A percentile compares a stretch with the other conserved stretches of the same genome.
Evolutionary conservation across 768 basidiomycete species (phyloP).

Genomic region (Pleurotus djamor): DNA sequence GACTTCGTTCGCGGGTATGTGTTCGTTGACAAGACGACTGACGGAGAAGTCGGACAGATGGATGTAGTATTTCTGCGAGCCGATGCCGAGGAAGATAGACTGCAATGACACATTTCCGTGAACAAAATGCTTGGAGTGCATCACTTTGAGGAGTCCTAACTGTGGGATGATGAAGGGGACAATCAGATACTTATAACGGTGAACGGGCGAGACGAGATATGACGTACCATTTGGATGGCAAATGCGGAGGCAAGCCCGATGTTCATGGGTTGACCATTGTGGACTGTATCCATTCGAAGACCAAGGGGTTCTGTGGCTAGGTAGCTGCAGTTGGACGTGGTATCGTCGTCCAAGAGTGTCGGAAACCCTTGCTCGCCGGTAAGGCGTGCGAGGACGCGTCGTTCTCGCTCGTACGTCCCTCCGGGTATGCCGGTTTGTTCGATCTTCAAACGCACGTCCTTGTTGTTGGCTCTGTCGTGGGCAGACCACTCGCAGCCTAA

Average conservation of each 20-base stretch:
- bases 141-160: not conserved
- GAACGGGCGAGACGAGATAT: too few relatives aligned
- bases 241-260: not conserved
- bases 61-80: too few relatives aligned
- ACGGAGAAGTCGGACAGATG: not conserved
- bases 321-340: not conserved
- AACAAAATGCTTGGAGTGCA: not conserved
- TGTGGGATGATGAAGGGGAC: not conserved
- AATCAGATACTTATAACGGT: not conserved
- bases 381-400: not conserved
- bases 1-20: not conserved
- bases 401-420: not conserved
- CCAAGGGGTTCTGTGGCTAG: not conserved
- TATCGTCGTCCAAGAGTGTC: not conserved
- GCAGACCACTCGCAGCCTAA: too few relatives aligned
- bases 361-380: not conserved
- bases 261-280: not conserved
- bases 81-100: not conserved
- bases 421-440: too few relatives aligned
- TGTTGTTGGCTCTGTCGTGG: too few relatives aligned
- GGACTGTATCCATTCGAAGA: not conserved
- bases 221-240: not conserved
- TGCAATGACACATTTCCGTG: not conserved
- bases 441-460: too few relatives aligned
- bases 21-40: not conserved